Evolutionary conservation across 2,329 filamentous ascomycete species (phyloP), one percentile per base, ranked within the genome.

Genomic region (Sphaceloma murrayae): DNA sequence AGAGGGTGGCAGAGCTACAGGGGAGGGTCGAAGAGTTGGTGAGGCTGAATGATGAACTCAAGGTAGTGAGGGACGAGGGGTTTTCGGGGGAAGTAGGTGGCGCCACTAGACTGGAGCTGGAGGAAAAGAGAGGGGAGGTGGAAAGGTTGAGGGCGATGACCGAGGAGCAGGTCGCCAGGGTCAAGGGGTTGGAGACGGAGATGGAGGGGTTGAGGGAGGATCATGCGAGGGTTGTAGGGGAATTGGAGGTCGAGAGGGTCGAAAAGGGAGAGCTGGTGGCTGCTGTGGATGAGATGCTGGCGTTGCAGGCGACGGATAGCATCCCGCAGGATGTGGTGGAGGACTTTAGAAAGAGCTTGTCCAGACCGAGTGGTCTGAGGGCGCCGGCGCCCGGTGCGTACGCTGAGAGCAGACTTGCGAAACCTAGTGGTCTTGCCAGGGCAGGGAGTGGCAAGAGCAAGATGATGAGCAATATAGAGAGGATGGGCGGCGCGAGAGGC

Each of bases 211-310:
- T 70, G 3, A 83, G 91, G 56, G 67, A 71, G 3, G 82, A 89
- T 54, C 85, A 86, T 51, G 70, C 75, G 22, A 69, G 75, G 24
- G 68, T 88, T 18, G 67, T 80, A 24, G 62, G 67, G 13, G 72
- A 84, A 53, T 70, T 91, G 5, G 79, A 87, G 59, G 69, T 74
- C 48, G 85, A 91, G 64, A 73, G 85, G 5, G 74, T 86, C 14
- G 85, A 91, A 65, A 89, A 91, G 69, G 82, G 83, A 43, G 85
- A 89, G 64, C 69, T 91, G 29, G 85, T 91, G 26, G 75, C 78
- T 46, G 74, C 86, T 4, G 85, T 85, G 1, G 85, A 91, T 61
- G 85, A 91, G 66, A 83, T 91, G 78, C 80, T 91, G 64, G 69
- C 70, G 42, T 78, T 89, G 64, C 71, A 72, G 49, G 60, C 64